Evolutionary conservation across 139 green algal species (phyloP).

Genomic region (Chlamydomonas schloesseri): DNA sequence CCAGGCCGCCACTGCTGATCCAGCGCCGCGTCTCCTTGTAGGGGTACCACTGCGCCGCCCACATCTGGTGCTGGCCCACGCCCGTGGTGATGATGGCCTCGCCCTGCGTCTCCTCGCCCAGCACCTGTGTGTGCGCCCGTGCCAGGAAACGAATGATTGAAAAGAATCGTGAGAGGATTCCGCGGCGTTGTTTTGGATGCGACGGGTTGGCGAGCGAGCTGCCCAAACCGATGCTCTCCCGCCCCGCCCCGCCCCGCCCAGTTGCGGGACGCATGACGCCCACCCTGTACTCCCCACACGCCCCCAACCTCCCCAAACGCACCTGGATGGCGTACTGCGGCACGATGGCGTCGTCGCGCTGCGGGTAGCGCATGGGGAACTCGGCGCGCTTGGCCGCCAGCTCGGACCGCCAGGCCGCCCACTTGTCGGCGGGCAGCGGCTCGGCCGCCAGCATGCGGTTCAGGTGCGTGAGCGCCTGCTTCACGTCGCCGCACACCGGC

Average conservation of each 20-base stretch:
- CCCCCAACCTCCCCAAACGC: too few species aligned
- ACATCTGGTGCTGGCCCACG: conserved; percentile 99
- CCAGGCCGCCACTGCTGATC: conserved; percentile 88
- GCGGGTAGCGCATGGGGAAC: conserved; percentile 90
- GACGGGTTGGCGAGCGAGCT: too few species aligned
- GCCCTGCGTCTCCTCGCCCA: conserved; percentile 95
- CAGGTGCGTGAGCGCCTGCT: conserved; percentile 76
- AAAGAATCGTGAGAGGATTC: too few species aligned
- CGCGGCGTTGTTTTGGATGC: background rate
- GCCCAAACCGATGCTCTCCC: too few species aligned
- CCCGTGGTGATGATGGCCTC: conserved; percentile 98
- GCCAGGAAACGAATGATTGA: background rate
- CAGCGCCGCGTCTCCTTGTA: conserved; percentile 80
- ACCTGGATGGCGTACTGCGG: conserved; percentile 94
- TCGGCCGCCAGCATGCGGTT: conserved; percentile 75
- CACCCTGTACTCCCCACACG: too few species aligned
- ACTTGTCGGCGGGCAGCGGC: conserved; percentile 44
- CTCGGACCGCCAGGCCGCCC: conserved; percentile 72
- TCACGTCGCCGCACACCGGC: conserved; percentile 86
- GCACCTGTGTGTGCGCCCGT: too few species aligned
- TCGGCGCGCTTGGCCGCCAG: conserved; percentile 77
- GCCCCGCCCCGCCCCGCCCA: too few species aligned
- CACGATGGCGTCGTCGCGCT: conserved; percentile 91
- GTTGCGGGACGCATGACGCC: too few species aligned
- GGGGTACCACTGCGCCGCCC: conserved; percentile 95